phyloP scores from a whole-genome alignment of 805 yeast genomes.

The Yamadazyma scolyti region DNA sequence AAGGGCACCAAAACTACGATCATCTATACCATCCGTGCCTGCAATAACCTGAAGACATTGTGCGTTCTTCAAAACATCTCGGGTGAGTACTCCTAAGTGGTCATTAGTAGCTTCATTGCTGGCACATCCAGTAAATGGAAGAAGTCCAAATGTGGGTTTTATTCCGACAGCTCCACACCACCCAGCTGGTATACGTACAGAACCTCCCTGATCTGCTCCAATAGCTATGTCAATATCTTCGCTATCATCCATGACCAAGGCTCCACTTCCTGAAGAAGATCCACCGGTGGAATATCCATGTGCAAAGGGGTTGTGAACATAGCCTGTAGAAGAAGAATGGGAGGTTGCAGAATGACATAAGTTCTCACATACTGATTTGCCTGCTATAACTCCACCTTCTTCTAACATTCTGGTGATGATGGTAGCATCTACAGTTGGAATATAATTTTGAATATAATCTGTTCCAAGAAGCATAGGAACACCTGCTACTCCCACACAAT shows the following conservation, averaged over 20 bases:
- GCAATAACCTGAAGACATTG: constrained; percentile 27
- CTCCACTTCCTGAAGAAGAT: constrained; percentile 11
- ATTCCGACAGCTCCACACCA: constrained; percentile 12
- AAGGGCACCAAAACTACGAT: constrained; percentile 17
- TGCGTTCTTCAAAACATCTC: constrained; percentile 29
- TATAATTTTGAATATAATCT: constrained; percentile 25
- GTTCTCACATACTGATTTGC: constrained; percentile 34
- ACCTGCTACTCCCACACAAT: constrained; percentile 28
- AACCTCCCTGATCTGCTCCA: constrained; percentile 12
- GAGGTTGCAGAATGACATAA: constrained; percentile 29
- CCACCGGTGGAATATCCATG: constrained; percentile 10
- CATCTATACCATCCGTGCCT: constrained; percentile 33
- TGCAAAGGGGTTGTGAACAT: constrained; percentile 9
- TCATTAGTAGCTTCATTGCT: constrained; percentile 30
- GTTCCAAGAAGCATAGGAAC: constrained; percentile 36
- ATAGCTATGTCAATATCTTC: constrained; percentile 8
- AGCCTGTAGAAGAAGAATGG: constrained; percentile 26
- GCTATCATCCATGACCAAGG: constrained; percentile 7
- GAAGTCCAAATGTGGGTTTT: constrained; percentile 16
- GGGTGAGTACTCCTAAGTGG: constrained; percentile 38
- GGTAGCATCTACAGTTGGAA: constrained; percentile 33
- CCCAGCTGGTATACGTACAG: constrained; percentile 9
- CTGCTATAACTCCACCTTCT: constrained; percentile 31
- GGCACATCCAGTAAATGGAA: constrained; percentile 34
- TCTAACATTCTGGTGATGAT: constrained; percentile 29